Base-by-base conservation (phyloP, 768 basidiomycete genomes). In the Cytidiella melzeri region DNA sequence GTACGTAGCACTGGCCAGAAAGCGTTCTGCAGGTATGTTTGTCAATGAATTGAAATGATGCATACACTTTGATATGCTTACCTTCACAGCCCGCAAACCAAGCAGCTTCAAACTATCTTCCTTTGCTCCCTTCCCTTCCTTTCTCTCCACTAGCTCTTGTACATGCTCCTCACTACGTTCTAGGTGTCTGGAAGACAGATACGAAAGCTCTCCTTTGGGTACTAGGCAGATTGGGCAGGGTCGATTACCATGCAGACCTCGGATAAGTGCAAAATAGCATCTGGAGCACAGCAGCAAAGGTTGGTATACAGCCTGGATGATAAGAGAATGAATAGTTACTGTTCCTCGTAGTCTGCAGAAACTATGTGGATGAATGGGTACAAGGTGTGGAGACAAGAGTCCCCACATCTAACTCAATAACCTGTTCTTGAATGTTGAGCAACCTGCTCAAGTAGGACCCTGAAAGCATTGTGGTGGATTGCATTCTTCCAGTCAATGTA, bases 21-120 rank as follows among this genome's bases (percentile, higher is more conserved):
- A 3, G 65, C 62, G 59, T 72, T 75, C 70, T 73, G n/a, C n/a
- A 36, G 6, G 27, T n/a, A n/a, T n/a, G n/a, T n/a, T n/a, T n/a
- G n/a, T n/a, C n/a, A n/a, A n/a, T n/a, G n/a, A n/a, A n/a, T n/a
- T n/a, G n/a, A n/a, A n/a, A n/a, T n/a, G n/a, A n/a, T n/a, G n/a
- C n/a, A n/a, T n/a, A n/a, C n/a, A n/a, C n/a, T n/a, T n/a, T 15
- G 43, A 34, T 25, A 19, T 30, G 13, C 59, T 15, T 49, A 65
- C 59, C 15, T 49, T 34, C 12, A 62, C 38, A 2, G 55, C 50
- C 6, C 48, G 45, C 11, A 65, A 37, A 19, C 67, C 59, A 9
- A 57, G 47, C 0, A 18, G 5, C 27, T 61, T 57, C 3, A 67
- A 54, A 1, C 0, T 24, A 19, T 20, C 61, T 55, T 42, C 45